Conservation (phyloP, 768 basidiomycete genomes). For the Serendipita vermifera region DNA sequence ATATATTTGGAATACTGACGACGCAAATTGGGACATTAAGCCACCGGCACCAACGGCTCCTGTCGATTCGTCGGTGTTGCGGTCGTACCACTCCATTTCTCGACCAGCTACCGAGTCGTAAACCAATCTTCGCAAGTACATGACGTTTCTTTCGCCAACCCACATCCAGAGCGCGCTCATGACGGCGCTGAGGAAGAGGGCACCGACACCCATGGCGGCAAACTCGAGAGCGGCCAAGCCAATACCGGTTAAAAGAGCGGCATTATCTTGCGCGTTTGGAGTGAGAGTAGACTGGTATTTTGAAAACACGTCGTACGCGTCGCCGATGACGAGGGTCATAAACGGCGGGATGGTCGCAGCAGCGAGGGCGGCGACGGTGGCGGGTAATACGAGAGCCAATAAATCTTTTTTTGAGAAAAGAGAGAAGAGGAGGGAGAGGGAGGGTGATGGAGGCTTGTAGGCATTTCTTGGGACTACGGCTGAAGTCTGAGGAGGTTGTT, state of each 20-base stretch:
- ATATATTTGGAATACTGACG: constrained; percentile 32
- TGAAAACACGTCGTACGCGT: constrained; percentile 61
- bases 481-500: too few species aligned
- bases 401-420: constrained; percentile 45
- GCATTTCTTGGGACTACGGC: neutral
- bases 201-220: constrained; percentile 48
- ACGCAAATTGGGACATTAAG: constrained; percentile 84
- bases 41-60: constrained; percentile 67
- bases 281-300: constrained; percentile 31
- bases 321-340: constrained; percentile 74
- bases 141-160: constrained; percentile 68
- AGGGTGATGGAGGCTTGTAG: constrained; percentile 32
- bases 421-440: constrained; percentile 53
- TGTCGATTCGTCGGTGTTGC: constrained; percentile 27
- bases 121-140: constrained; percentile 51
- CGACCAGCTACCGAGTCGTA: constrained; percentile 53
- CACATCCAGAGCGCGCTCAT: constrained; percentile 77
- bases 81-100: constrained; percentile 79
- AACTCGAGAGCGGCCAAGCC: constrained; percentile 53
- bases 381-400: constrained; percentile 49
- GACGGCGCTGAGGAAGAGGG: constrained; percentile 57
- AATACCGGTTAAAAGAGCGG: constrained; percentile 25
- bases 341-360: constrained; percentile 67
- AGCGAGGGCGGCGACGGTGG: constrained; percentile 43
- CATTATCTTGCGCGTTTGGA: constrained; percentile 18